Conservation (phyloP, 2,329 filamentous ascomycete genomes). For the Neobulgaria alba region DNA sequence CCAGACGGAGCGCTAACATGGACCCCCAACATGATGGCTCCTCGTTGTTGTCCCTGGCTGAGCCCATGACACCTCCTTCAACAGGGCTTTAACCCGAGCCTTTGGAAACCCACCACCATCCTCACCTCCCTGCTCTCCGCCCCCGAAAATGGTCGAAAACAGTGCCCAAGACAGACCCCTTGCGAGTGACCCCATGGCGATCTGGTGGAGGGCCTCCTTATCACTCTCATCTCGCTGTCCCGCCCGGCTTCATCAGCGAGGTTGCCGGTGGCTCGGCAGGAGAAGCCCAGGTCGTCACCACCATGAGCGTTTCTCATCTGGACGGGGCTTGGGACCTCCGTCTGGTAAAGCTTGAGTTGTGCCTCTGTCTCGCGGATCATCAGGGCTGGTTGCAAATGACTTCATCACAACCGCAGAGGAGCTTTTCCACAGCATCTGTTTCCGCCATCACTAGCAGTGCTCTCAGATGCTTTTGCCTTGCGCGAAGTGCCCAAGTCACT, state of each 20-base stretch:
- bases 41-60: neutral
- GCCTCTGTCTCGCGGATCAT: too few species aligned
- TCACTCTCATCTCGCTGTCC: neutral
- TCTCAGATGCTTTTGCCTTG: too few species aligned
- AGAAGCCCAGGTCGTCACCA: neutral
- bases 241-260: neutral
- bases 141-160: constrained; percentile 2
- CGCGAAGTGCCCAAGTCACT: too few species aligned
- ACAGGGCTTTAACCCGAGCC: constrained; percentile 13
- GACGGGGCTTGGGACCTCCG: neutral
- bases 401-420: too few species aligned
- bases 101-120: constrained; percentile 12
- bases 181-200: neutral
- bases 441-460: too few species aligned
- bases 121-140: constrained; percentile 3
- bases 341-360: too few species aligned
- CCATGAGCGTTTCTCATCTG: neutral
- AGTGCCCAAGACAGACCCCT: constrained; percentile 2
- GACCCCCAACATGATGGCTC: neutral
- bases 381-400: too few species aligned
- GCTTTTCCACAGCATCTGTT: too few species aligned
- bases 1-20: constrained; percentile 1
- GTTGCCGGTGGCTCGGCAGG: neutral
- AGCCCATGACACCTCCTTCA: constrained; percentile 8
- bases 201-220: neutral